Evolutionary conservation across 345 rosid genomes (phyloP).

Genomic region (Zanthoxylum bungeanum): DNA sequence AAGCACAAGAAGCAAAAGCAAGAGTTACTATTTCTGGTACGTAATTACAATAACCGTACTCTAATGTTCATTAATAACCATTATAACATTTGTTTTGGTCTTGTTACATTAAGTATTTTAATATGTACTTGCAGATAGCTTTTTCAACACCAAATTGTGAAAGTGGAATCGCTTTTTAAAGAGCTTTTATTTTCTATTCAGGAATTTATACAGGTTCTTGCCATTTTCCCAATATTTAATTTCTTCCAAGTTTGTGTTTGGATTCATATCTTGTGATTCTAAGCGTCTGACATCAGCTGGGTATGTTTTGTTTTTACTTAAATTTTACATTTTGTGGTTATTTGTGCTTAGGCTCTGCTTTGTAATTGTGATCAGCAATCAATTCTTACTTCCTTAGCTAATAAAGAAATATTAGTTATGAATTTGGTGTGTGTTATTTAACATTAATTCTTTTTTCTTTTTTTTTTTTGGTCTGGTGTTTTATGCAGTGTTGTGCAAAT

Average conservation of each 20-base stretch:
- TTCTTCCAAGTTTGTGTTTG: neutral
- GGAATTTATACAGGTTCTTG: neutral
- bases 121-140: neutral
- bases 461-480: too few relatives aligned
- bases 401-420: neutral
- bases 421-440: neutral
- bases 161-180: neutral
- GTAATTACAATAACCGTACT: too few relatives aligned
- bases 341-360: neutral
- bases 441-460: neutral
- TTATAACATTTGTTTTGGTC: too few relatives aligned
- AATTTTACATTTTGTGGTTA: slow-evolving; percentile 1
- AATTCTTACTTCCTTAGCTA: neutral
- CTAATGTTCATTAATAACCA: too few relatives aligned
- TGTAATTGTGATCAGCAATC: neutral
- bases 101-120: too few relatives aligned
- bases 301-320: neutral
- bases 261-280: neutral
- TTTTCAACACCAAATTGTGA: slow-evolving; percentile 7
- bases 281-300: slow-evolving; percentile 1
- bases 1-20: too few relatives aligned
- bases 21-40: too few relatives aligned
- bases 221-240: neutral
- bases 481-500: neutral
- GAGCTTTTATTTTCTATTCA: neutral